A percentile compares a stretch with the other conserved stretches of the same genome.
Evolutionary conservation across 495 filamentous ascomycete species (phyloP).

Genomic region (Arthonia radiata): DNA sequence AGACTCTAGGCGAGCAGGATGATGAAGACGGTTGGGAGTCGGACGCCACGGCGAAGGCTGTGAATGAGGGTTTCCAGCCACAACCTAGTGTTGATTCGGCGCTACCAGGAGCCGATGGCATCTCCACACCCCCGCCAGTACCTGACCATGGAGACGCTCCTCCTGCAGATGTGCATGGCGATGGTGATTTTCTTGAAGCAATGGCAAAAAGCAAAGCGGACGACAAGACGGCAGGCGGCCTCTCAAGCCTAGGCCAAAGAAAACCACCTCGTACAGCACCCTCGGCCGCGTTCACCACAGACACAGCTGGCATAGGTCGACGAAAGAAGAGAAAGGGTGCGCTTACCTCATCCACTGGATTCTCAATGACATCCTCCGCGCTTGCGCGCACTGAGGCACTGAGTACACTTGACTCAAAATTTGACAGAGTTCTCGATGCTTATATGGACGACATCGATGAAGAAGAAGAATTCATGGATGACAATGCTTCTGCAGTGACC

Average conservation of each 20-base stretch:
- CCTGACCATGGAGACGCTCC: slow-evolving; percentile 19
- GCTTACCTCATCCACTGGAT: slow-evolving; percentile 63
- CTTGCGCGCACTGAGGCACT: slow-evolving; percentile 75
- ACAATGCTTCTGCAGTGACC: slow-evolving; percentile 26
- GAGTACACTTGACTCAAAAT: slow-evolving; percentile 62
- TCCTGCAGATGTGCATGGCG: slow-evolving; percentile 18
- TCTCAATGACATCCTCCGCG: slow-evolving; percentile 92
- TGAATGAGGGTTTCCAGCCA: slow-evolving; percentile 10
- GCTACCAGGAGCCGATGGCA: slow-evolving; percentile 16
- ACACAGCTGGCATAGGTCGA: slow-evolving; percentile 41
- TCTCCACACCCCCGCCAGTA: slow-evolving; percentile 10
- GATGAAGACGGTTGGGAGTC: slow-evolving; percentile 74
- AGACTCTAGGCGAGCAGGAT: slow-evolving; percentile 25
- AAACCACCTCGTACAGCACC: slow-evolving; percentile 17
- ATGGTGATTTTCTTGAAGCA: slow-evolving; percentile 61
- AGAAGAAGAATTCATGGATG: slow-evolving; percentile 26
- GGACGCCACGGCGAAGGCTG: slow-evolving; percentile 64
- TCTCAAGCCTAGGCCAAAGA: slow-evolving; percentile 9
- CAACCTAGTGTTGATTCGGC: slow-evolving; percentile 1
- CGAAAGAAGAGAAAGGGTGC: slow-evolving; percentile 82
- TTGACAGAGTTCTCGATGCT: slow-evolving; percentile 68
- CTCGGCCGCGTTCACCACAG: slow-evolving; percentile 47
- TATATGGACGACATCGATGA: slow-evolving; percentile 31
- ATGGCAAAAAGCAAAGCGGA: slow-evolving; percentile 78
- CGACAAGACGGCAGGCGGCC: slow-evolving; percentile 23